Conservation (phyloP, 1,284 basidiomycete species). For the Sparassis latifolia region DNA sequence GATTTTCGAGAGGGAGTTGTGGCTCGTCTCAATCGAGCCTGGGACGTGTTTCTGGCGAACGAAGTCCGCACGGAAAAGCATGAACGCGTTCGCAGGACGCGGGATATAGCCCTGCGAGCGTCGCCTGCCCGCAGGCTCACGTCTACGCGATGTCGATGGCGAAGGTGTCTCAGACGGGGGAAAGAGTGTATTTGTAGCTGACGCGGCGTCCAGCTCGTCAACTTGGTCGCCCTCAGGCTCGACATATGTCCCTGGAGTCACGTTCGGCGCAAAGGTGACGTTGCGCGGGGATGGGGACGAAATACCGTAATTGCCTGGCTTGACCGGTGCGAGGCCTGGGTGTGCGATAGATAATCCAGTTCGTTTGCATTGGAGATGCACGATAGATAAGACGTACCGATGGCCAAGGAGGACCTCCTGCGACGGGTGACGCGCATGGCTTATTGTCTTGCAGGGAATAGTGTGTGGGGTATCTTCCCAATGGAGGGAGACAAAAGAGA, state of each 20-base stretch:
- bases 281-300: constrained; percentile 35
- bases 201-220: constrained; percentile 15
- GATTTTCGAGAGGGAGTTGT: constrained; percentile 70
- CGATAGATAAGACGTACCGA: neutral
- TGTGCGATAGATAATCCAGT: neutral
- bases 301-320: constrained; percentile 52
- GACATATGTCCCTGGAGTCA: constrained; percentile 57
- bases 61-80: constrained; percentile 88
- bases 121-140: constrained; percentile 49
- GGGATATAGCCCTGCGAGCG: constrained; percentile 71
- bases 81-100: constrained; percentile 89
- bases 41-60: constrained; percentile 78
- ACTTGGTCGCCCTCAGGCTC: constrained; percentile 20
- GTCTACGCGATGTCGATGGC: constrained; percentile 31
- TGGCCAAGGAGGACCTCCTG: neutral
- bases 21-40: constrained; percentile 76
- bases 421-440: neutral
- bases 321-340: constrained; percentile 37
- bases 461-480: neutral
- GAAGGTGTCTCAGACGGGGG: constrained; percentile 23
- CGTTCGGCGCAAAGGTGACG: constrained; percentile 67
- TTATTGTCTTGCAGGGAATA: neutral
- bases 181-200: constrained; percentile 28
- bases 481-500: constrained; percentile 1
- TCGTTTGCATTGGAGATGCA: no score